phyloP scores from a whole-genome alignment of 768 basidiomycete genomes.

The Boletus rubescentipes region DNA sequence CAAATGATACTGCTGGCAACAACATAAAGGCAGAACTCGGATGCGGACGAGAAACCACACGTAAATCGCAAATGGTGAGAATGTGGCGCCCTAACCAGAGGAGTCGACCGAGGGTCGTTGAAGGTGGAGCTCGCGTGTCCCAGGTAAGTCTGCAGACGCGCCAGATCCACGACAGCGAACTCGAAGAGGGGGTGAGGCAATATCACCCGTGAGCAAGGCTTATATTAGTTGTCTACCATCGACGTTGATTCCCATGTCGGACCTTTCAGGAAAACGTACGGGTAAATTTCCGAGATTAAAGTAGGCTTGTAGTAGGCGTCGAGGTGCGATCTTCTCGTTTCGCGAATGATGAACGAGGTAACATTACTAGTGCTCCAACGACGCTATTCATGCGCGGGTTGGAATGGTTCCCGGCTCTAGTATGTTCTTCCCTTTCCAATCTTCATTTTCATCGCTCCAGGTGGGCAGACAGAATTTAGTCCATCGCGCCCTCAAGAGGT shows the following conservation, averaged over 20 bases:
- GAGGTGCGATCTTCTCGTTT: constrained; percentile 40
- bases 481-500: constrained; percentile 85
- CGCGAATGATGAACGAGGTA: background rate
- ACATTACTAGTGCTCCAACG: constrained; percentile 61
- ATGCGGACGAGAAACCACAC: constrained; percentile 31
- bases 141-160: constrained; percentile 58
- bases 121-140: constrained; percentile 69
- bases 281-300: constrained; percentile 72
- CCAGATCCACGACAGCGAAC: constrained; percentile 32
- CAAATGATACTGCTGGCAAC: constrained; percentile 21
- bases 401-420: background rate
- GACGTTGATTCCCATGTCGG: constrained; percentile 14
- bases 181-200: constrained; percentile 32
- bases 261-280: constrained; percentile 67
- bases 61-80: constrained; percentile 22
- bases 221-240: background rate
- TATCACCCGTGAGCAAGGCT: constrained; percentile 31
- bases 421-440: background rate
- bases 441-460: constrained; percentile 43
- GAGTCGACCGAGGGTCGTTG: constrained; percentile 25
- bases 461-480: constrained; percentile 73
- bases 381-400: constrained; percentile 83
- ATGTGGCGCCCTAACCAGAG: background rate
- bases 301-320: constrained; percentile 85
- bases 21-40: constrained; percentile 44